phyloP scores from a whole-genome alignment of 163 green algal genomes.

The Picocystis sp. region DNA sequence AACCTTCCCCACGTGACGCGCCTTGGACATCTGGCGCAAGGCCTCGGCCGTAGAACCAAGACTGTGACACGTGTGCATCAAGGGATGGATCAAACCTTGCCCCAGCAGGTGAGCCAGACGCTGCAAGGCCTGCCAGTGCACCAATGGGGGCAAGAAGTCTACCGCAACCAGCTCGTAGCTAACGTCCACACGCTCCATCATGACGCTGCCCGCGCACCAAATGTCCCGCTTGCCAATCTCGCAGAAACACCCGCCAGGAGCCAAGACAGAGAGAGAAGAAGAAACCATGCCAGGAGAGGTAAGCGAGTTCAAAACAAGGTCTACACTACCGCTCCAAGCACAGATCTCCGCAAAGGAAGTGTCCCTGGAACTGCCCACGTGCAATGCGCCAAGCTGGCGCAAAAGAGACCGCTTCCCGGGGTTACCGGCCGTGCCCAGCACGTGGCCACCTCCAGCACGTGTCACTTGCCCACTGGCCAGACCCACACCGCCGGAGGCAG shows the following conservation, averaged over 20 bases:
- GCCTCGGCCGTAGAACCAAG: constrained; percentile 1
- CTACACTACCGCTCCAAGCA: constrained; percentile 4
- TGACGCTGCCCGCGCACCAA: too few species aligned
- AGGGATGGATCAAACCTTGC: neutral
- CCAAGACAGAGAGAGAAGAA: too few species aligned
- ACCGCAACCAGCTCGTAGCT: too few species aligned
- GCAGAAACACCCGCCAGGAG: too few species aligned
- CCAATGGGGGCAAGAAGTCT: too few species aligned
- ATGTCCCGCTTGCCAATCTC: too few species aligned
- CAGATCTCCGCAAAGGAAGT: constrained; percentile 33
- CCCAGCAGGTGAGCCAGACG: neutral
- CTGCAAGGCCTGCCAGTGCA: too few species aligned
- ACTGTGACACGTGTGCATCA: neutral
- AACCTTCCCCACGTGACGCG: constrained; percentile 10
- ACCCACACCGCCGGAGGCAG: constrained; percentile 52
- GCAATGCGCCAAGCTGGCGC: constrained; percentile 32
- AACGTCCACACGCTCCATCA: too few species aligned
- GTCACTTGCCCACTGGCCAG: constrained; percentile 31
- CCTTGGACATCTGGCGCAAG: constrained; percentile 6
- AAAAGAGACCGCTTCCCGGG: constrained; percentile 52
- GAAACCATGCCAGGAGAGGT: too few species aligned
- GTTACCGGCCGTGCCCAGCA: constrained; percentile 47
- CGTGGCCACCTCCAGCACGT: constrained; percentile 2
- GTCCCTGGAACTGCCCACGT: constrained; percentile 39
- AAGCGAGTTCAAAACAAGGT: too few species aligned